A percentile compares a stretch with the other conserved stretches of the same genome.
Evolutionary conservation across 306 rosid genomes (phyloP).

Genomic region (Sicyos baderoa): DNA sequence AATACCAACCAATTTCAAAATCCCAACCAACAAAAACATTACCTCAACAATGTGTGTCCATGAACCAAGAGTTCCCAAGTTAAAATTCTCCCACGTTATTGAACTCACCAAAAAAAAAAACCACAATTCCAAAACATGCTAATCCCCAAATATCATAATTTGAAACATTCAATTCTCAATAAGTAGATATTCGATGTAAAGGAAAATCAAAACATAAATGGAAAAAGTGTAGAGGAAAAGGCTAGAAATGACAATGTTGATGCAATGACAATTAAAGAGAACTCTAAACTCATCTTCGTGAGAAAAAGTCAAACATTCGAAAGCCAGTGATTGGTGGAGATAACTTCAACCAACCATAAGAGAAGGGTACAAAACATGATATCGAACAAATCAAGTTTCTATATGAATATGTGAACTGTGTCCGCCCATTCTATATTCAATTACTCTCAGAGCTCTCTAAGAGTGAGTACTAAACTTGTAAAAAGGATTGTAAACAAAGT

Average conservation of each 20-base stretch:
- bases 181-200: background rate
- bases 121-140: background rate
- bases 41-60: no score
- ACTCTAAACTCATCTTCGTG: no score
- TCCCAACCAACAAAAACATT: no score
- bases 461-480: conserved; percentile 1
- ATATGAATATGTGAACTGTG: background rate
- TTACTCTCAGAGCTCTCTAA: conserved; percentile 6
- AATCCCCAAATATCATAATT: background rate
- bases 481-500: background rate
- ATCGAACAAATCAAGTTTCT: conserved; percentile 15
- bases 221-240: background rate
- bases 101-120: no score
- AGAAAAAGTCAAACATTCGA: background rate
- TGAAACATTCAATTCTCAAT: background rate
- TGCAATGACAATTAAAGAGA: no score
- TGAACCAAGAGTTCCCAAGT: no score
- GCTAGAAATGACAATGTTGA: no score
- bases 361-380: background rate
- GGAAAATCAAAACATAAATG: background rate
- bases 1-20: no score
- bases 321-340: background rate
- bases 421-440: conserved; percentile 9
- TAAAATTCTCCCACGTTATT: no score
- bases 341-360: background rate